Conservation (phyloP, 202 grass and related monocot genomes). For the Dendrocalamus latiflorus region DNA sequence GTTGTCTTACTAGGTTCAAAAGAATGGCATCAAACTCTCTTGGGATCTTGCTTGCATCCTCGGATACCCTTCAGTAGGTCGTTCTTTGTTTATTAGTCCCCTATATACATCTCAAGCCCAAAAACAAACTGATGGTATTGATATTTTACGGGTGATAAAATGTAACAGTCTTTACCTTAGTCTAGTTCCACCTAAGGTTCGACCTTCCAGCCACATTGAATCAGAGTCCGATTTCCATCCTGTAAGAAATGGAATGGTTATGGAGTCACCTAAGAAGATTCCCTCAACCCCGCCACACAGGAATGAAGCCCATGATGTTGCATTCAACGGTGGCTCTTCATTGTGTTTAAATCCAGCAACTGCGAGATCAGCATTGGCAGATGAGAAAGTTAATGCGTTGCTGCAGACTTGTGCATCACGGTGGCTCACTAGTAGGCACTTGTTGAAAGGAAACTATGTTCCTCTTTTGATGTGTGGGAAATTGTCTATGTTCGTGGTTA, state of each 20-base stretch:
- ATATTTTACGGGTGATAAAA: conserved; percentile 33
- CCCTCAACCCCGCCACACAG: conserved; percentile 28
- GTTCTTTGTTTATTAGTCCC: conserved; percentile 51
- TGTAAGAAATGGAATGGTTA: conserved; percentile 21
- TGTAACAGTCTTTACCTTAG: conserved; percentile 67
- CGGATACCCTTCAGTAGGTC: conserved; percentile 49
- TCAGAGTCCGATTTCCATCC: background rate
- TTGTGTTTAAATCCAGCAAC: conserved; percentile 45
- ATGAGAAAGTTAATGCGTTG: conserved; percentile 60
- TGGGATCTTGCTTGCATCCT: conserved; percentile 79
- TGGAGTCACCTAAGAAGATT: conserved; percentile 42
- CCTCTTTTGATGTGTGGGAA: conserved; percentile 59
- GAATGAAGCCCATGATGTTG: conserved; percentile 27
- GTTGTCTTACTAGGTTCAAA: conserved; percentile 52
- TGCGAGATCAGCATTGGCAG: conserved; percentile 57
- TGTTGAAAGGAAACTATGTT: conserved; percentile 71
- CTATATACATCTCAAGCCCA: conserved; percentile 26
- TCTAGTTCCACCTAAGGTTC: conserved; percentile 41
- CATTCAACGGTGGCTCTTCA: conserved; percentile 32
- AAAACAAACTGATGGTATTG: conserved; percentile 13
- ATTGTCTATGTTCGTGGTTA: conserved; percentile 51
- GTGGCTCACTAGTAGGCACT: conserved; percentile 66
- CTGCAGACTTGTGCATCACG: conserved; percentile 54
- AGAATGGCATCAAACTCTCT: conserved; percentile 71
- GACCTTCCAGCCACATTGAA: conserved; percentile 14